Evolutionary conservation across 306 rosid genomes (phyloP).

Genomic region (Dalbergia cultrata): DNA sequence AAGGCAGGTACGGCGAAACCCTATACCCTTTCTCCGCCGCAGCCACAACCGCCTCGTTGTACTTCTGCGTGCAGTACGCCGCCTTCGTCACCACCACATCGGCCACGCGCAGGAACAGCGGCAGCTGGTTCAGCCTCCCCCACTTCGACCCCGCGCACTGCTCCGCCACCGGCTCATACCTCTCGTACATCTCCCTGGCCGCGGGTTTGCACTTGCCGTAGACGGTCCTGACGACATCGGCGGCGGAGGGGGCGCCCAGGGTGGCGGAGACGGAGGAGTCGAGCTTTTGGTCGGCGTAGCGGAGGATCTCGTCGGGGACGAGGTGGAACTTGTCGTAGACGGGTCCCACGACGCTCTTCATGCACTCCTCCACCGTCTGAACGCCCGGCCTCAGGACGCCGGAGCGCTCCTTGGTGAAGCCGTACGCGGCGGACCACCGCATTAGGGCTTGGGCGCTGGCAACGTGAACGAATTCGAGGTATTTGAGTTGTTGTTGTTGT

Average conservation of each 20-base stretch:
- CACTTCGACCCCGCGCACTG: conserved; percentile 32
- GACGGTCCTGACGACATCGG: conserved; percentile 55
- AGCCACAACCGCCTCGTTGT: conserved; percentile 26
- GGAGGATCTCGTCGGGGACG: conserved; percentile 51
- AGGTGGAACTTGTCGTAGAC: conserved; percentile 45
- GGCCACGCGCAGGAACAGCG: conserved; percentile 62
- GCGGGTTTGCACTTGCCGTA: conserved; percentile 64
- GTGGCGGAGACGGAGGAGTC: conserved; percentile 52
- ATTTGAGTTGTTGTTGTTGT: conserved; percentile 1
- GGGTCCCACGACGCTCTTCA: conserved; percentile 41
- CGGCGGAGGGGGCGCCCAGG: conserved; percentile 56
- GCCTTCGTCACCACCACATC: conserved; percentile 28
- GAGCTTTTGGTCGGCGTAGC: conserved; percentile 28
- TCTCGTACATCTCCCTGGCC: neutral
- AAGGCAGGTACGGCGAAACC: conserved; percentile 43
- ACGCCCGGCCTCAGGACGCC: conserved; percentile 37
- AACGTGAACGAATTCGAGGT: conserved; percentile 11
- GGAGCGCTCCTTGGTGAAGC: conserved; percentile 35
- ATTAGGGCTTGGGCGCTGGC: conserved; percentile 14
- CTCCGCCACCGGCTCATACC: conserved; percentile 38
- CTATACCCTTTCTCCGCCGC: conserved; percentile 37
- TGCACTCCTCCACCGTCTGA: conserved; percentile 43
- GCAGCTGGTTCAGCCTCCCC: conserved; percentile 53
- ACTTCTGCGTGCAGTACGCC: conserved; percentile 36
- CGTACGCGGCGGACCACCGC: conserved; percentile 27